Evolutionary conservation across 2,329 filamentous ascomycete genomes (phyloP).

Genomic region (Exophiala sp.): DNA sequence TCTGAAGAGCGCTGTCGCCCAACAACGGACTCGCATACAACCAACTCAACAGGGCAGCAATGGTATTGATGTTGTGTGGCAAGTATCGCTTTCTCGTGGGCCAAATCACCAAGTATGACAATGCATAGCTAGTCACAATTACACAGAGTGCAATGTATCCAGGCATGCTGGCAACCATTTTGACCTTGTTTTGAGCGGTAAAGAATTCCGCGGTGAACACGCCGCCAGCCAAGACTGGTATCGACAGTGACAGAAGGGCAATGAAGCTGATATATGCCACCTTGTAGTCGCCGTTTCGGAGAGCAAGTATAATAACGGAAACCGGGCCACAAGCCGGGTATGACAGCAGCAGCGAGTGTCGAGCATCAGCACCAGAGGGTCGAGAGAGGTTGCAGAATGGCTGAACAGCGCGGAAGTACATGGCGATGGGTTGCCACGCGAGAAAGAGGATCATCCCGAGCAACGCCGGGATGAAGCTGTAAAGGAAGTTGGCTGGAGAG

Average conservation of each 20-base stretch:
- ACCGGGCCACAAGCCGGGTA: slow-evolving; percentile 55
- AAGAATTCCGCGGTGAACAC: slow-evolving; percentile 63
- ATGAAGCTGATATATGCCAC: slow-evolving; percentile 56
- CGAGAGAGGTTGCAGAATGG: slow-evolving; percentile 56
- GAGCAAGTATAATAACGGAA: slow-evolving; percentile 50
- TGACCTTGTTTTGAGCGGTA: slow-evolving; percentile 39
- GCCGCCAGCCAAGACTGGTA: slow-evolving; percentile 59
- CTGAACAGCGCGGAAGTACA: slow-evolving; percentile 57
- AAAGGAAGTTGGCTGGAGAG: slow-evolving; percentile 83
- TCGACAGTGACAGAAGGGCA: slow-evolving; percentile 48
- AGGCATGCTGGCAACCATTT: slow-evolving; percentile 69
- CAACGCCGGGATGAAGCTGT: slow-evolving; percentile 61
- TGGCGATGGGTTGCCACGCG: slow-evolving; percentile 57
- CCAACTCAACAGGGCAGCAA: slow-evolving; percentile 76
- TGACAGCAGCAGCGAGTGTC: slow-evolving; percentile 54
- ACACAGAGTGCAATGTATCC: slow-evolving; percentile 70
- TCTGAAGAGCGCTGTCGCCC: slow-evolving; percentile 68
- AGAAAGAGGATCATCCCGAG: slow-evolving; percentile 60
- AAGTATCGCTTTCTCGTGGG: slow-evolving; percentile 62
- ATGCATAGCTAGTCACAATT: slow-evolving; percentile 66
- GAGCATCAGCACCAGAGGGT: slow-evolving; percentile 51
- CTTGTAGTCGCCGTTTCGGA: slow-evolving; percentile 55
- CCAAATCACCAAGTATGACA: slow-evolving; percentile 60
- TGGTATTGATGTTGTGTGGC: slow-evolving; percentile 67
- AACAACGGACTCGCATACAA: slow-evolving; percentile 69